Evolutionary conservation across 345 rosid species (phyloP).

Genomic region (Brassica juncea): DNA sequence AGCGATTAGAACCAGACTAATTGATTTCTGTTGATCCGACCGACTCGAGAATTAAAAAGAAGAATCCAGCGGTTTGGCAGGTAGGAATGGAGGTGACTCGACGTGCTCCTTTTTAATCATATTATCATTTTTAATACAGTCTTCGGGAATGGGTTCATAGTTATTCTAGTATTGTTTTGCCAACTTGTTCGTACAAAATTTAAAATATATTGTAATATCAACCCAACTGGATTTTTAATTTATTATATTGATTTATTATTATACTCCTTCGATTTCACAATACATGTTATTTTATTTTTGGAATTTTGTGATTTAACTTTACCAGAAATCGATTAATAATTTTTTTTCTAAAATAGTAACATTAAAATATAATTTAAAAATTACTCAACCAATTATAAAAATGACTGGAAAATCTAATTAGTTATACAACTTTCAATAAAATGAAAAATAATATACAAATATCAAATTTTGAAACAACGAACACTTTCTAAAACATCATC

Average conservation of each 20-base stretch:
- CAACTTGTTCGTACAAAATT: slow-evolving; percentile 21
- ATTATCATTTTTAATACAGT: slow-evolving; percentile 1
- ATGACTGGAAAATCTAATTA: too few species aligned
- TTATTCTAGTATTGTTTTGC: slow-evolving; percentile 14
- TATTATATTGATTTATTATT: background rate
- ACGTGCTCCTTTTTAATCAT: slow-evolving; percentile 19
- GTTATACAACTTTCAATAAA: too few species aligned
- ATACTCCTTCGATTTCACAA: too few species aligned
- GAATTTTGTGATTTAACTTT: too few species aligned
- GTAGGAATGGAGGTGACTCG: slow-evolving; percentile 16
- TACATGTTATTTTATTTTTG: too few species aligned
- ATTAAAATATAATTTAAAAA: too few species aligned
- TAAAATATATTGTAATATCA: background rate
- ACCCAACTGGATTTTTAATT: background rate
- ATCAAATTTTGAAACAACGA: too few species aligned
- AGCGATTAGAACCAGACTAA: background rate
- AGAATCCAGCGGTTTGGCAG: slow-evolving; percentile 20
- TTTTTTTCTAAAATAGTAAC: too few species aligned
- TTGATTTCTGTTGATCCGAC: background rate
- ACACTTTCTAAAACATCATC: too few species aligned
- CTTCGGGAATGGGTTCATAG: slow-evolving; percentile 6
- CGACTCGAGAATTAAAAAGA: background rate
- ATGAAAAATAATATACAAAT: too few species aligned
- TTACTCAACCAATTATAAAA: too few species aligned
- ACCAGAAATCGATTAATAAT: too few species aligned